phyloP scores from a whole-genome alignment of 2,329 filamentous ascomycete species.

The Epichloe uncinata region DNA sequence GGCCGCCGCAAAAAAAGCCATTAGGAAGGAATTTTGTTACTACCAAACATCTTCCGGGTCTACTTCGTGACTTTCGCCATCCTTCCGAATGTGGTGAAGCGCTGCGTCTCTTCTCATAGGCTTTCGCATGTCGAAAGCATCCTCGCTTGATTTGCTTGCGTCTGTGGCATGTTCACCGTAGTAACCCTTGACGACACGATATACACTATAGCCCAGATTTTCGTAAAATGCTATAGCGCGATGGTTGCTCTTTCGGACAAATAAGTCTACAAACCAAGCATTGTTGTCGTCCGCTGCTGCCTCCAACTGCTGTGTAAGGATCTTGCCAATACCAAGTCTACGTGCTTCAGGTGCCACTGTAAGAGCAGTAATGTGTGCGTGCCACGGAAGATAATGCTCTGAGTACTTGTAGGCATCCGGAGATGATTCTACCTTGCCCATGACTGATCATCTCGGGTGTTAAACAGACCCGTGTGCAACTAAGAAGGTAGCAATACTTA shows the following conservation, averaged over 20 bases:
- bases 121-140: constrained; percentile 97
- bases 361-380: constrained; percentile 92
- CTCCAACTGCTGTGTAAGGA: constrained; percentile 70
- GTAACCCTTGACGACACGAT: constrained; percentile 77
- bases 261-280: constrained; percentile 92
- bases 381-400: constrained; percentile 94
- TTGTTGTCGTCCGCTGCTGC: constrained; percentile 67
- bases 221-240: constrained; percentile 82
- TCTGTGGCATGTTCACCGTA: constrained; percentile 73
- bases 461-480: constrained; percentile 11
- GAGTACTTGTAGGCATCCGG: constrained; percentile 61
- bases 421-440: constrained; percentile 91
- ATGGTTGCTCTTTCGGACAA: constrained; percentile 78
- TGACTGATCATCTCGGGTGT: constrained; percentile 48
- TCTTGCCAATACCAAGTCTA: constrained; percentile 73
- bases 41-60: constrained; percentile 77
- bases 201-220: constrained; percentile 85
- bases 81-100: constrained; percentile 60
- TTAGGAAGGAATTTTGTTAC: background rate
- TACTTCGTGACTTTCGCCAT: constrained; percentile 69
- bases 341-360: constrained; percentile 82
- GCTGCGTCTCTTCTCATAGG: constrained; percentile 69
- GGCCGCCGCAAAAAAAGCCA: background rate
- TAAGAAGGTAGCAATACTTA: constrained; percentile 28
- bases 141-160: constrained; percentile 53